These are phyloP conservation scores for Aristolochia californica DNA, from an alignment of 164 flowering plant species.

Conservation along the genomic window DNA sequence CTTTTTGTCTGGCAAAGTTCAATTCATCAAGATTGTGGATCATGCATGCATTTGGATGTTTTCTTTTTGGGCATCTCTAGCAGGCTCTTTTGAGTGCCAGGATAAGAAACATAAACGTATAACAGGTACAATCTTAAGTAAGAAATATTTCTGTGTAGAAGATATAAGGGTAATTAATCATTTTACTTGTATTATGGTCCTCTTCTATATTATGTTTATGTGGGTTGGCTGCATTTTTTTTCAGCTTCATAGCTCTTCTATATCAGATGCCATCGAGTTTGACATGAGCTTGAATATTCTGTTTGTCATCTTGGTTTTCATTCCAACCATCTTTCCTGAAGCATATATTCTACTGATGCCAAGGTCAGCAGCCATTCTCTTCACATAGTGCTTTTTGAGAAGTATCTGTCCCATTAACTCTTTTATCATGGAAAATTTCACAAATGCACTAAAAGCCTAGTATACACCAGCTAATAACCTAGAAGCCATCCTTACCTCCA, in stretches of 20 bases:
- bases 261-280: constrained; percentile 67
- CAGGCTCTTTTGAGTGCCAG: too few relatives aligned
- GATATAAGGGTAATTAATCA: too few relatives aligned
- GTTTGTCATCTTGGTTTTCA: constrained; percentile 72
- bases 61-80: too few relatives aligned
- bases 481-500: constrained; percentile 43
- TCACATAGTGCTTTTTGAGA: constrained; percentile 79
- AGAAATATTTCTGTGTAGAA: too few relatives aligned
- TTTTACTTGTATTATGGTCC: too few relatives aligned
- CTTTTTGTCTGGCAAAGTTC: too few relatives aligned
- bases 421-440: not conserved
- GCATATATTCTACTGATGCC: constrained; percentile 76
- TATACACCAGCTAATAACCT: not conserved
- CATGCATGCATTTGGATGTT: too few relatives aligned
- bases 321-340: constrained; percentile 68
- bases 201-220: too few relatives aligned
- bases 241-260: not conserved
- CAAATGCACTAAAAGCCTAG: not conserved
- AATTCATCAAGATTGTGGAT: too few relatives aligned
- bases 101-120: too few relatives aligned
- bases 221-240: too few relatives aligned
- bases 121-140: too few relatives aligned
- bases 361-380: constrained; percentile 95
- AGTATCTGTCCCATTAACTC: constrained; percentile 21
- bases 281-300: constrained; percentile 67